Evolutionary conservation across 2,329 filamentous ascomycete species (phyloP), one percentile per base, ranked within the genome.

Genomic region (Aspergillus latus): DNA sequence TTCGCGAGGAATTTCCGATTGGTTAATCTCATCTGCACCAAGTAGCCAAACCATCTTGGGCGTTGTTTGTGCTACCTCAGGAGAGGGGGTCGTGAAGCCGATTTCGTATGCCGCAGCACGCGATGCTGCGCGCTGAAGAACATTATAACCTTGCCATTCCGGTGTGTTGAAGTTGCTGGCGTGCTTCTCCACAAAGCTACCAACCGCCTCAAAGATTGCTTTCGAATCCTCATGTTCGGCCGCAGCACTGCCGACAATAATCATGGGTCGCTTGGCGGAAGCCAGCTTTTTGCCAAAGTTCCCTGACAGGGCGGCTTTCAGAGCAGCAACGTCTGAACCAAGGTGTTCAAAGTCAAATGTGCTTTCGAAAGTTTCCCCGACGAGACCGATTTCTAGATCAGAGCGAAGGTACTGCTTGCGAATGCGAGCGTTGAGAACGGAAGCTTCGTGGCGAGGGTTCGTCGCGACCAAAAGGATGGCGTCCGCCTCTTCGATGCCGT

Each of bases 61-160:
- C 72, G 87, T 89, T 49, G 90, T 93, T 72, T 90, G 83, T 37
- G 92, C 89, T 61, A 96, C 90, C 62, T 86, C 84, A 1, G 86
- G 78, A 13, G 91, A 96, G 48, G 92, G 90, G 11, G 91, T 88
- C 36, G 90, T 90, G 77, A 97, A 99, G 68, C 94, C 94, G 67
- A 99, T 86, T 78, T 99, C 94, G 72, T 92, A 99, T 59, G 94
- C 94, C 72, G 92, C 94, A 37, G 89, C 89, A 66, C 93, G 88
- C 60, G 94, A 97, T 58, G 94, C 94, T 60, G 91, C 89, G 63
- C 93, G 87, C 78, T 99, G 94, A 51, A 99, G 87, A 59, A 99
- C 87, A 74, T 97, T 99, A 83, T 93, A 99, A 59, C 93, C 94
- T 74, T 96, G 94, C 92, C 95, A 97, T 74, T 96, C 92, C 15